Conservation (phyloP, 2,329 filamentous ascomycete species). For the Escovopsis weberi region DNA sequence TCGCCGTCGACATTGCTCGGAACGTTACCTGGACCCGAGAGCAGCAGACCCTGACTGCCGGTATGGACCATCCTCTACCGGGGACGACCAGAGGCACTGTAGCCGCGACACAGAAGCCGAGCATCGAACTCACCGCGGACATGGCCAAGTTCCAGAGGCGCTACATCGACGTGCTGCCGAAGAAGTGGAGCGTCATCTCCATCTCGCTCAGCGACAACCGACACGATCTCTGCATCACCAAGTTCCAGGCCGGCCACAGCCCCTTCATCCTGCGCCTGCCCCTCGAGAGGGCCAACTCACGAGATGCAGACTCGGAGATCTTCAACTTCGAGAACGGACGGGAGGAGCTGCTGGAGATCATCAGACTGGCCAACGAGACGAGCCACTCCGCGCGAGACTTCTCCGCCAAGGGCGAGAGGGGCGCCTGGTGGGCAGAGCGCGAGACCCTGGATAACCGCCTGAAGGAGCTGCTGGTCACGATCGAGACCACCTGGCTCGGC, state of each 20-base stretch:
- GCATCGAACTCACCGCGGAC: conserved; percentile 34
- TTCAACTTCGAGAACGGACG: conserved; percentile 76
- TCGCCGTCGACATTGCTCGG: conserved; percentile 54
- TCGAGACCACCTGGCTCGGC: conserved; percentile 88
- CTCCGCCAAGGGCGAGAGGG: conserved; percentile 58
- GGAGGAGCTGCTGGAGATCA: conserved; percentile 68
- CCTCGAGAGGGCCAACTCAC: conserved; percentile 64
- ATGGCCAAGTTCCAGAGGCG: conserved; percentile 57
- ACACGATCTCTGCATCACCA: conserved; percentile 81
- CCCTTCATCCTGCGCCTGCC: conserved; percentile 83
- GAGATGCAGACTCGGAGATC: conserved; percentile 61
- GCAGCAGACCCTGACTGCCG: conserved; percentile 30
- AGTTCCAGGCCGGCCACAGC: conserved; percentile 56
- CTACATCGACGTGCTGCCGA: conserved; percentile 75
- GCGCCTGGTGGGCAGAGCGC: conserved; percentile 80
- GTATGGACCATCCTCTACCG: too few species aligned
- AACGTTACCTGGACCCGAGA: conserved; percentile 56
- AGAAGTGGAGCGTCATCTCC: conserved; percentile 73
- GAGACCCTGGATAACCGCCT: conserved; percentile 66
- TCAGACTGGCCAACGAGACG: conserved; percentile 66
- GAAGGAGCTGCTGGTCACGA: conserved; percentile 62
- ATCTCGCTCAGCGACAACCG: conserved; percentile 68
- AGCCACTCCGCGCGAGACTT: conserved; percentile 62
- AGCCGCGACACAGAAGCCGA: conserved; percentile 22
- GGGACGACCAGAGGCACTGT: conserved; percentile 12